Percentiles rank a stretch among this genome's conserved stretches.
phyloP scores from a whole-genome alignment of 129 eudicot species.

The Apium graveolens region DNA sequence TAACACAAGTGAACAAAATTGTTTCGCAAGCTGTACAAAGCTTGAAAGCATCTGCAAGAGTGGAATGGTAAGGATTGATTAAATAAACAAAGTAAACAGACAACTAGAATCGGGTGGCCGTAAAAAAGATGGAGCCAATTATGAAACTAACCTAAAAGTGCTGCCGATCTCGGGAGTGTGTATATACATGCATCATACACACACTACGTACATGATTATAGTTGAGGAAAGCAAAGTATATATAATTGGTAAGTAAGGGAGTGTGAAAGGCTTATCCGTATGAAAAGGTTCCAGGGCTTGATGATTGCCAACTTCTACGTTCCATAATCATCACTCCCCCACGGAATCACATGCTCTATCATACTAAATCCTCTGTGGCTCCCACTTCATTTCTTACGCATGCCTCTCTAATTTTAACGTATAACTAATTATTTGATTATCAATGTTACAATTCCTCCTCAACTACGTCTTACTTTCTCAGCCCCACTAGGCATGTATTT shows the following conservation, averaged over 20 bases:
- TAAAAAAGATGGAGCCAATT: constrained; percentile 14
- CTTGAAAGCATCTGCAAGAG: too few relatives aligned
- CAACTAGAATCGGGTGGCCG: constrained; percentile 23
- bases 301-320: constrained; percentile 29
- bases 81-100: neutral
- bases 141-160: neutral
- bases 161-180: neutral
- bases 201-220: neutral
- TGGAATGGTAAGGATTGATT: too few relatives aligned
- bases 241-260: neutral
- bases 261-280: constrained; percentile 19
- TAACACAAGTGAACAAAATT: too few relatives aligned
- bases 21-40: too few relatives aligned
- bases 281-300: constrained; percentile 1
- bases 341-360: constrained; percentile 24
- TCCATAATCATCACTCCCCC: constrained; percentile 27
- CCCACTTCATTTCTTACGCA: neutral
- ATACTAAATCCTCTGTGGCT: constrained; percentile 24
- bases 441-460: too few relatives aligned
- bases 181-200: neutral
- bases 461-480: too few relatives aligned
- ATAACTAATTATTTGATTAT: too few relatives aligned
- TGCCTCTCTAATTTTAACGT: too few relatives aligned
- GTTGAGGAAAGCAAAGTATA: neutral
- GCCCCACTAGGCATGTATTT: too few relatives aligned